Evolutionary conservation across 2,329 filamentous ascomycete species (phyloP).

Genomic region (Ceratocystiopsis sp.): DNA sequence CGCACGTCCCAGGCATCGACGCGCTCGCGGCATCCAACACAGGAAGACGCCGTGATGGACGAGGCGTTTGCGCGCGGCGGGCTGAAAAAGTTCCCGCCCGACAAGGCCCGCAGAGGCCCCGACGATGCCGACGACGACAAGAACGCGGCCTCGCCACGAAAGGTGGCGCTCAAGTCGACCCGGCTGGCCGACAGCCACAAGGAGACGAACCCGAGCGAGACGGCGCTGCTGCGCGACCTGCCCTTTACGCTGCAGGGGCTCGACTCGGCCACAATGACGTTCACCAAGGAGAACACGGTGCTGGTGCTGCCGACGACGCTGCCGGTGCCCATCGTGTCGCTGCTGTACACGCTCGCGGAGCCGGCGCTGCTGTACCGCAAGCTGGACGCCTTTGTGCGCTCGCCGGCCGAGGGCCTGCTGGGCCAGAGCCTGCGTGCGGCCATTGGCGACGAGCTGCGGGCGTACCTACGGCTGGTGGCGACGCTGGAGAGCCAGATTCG

Average conservation of each 20-base stretch:
- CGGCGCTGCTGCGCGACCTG: slow-evolving; percentile 56
- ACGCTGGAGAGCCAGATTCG: slow-evolving; percentile 87
- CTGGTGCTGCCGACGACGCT: slow-evolving; percentile 64
- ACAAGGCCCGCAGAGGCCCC: slow-evolving; percentile 20
- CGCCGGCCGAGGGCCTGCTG: slow-evolving; percentile 66
- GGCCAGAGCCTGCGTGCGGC: slow-evolving; percentile 84
- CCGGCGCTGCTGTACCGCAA: slow-evolving; percentile 81
- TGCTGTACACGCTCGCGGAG: slow-evolving; percentile 80
- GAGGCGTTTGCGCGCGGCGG: slow-evolving; percentile 39
- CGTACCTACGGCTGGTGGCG: slow-evolving; percentile 79
- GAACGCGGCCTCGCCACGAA: slow-evolving; percentile 12
- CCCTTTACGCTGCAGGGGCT: slow-evolving; percentile 88
- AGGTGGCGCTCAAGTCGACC: slow-evolving; percentile 39
- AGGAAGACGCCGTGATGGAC: slow-evolving; percentile 31
- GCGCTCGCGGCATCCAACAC: slow-evolving; percentile 11
- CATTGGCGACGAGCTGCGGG: slow-evolving; percentile 66
- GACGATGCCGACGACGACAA: slow-evolving; percentile 12
- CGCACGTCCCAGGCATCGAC: not conserved
- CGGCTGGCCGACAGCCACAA: slow-evolving; percentile 39
- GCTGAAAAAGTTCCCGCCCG: slow-evolving; percentile 25
- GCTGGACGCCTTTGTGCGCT: slow-evolving; percentile 67
- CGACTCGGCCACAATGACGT: slow-evolving; percentile 70
- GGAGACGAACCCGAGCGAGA: slow-evolving; percentile 45
- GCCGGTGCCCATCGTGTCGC: slow-evolving; percentile 67
- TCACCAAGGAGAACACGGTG: slow-evolving; percentile 43